Conservation (phyloP, 1,284 basidiomycete genomes). For the Microbotryomycetes sp. region DNA sequence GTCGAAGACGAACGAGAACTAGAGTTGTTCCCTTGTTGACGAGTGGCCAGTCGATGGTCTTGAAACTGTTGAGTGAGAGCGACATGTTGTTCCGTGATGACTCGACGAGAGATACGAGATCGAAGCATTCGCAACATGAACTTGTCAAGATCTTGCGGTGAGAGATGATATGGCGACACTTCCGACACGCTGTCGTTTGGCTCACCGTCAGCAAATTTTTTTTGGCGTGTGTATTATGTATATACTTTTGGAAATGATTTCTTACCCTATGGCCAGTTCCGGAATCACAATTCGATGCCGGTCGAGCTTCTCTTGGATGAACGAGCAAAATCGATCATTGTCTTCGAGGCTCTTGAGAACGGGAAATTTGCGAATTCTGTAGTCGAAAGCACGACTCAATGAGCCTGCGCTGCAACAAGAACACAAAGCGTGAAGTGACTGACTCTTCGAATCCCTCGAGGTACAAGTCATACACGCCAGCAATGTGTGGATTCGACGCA, state of each 20-base stretch:
- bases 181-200: constrained; percentile 41
- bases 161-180: constrained; percentile 62
- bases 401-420: too few species aligned
- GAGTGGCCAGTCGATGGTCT: constrained; percentile 40
- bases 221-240: background rate
- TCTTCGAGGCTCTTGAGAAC: constrained; percentile 65
- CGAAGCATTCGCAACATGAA: constrained; percentile 88
- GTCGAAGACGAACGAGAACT: too few species aligned
- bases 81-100: constrained; percentile 83
- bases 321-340: constrained; percentile 70
- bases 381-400: constrained; percentile 63
- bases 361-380: constrained; percentile 68
- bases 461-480: constrained; percentile 66
- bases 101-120: constrained; percentile 79
- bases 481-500: constrained; percentile 76
- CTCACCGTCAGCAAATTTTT: background rate
- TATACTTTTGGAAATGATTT: background rate
- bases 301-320: constrained; percentile 58
- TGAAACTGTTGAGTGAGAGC: constrained; percentile 61
- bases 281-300: constrained; percentile 60
- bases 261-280: constrained; percentile 34
- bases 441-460: constrained; percentile 50
- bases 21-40: too few species aligned
- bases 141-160: constrained; percentile 69
- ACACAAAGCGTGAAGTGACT: constrained; percentile 36